A percentile compares a stretch with the other conserved stretches of the same genome.
Evolutionary conservation across 2,329 filamentous ascomycete genomes (phyloP).

Genomic region (Pseudocercospora pini-densiflorae): DNA sequence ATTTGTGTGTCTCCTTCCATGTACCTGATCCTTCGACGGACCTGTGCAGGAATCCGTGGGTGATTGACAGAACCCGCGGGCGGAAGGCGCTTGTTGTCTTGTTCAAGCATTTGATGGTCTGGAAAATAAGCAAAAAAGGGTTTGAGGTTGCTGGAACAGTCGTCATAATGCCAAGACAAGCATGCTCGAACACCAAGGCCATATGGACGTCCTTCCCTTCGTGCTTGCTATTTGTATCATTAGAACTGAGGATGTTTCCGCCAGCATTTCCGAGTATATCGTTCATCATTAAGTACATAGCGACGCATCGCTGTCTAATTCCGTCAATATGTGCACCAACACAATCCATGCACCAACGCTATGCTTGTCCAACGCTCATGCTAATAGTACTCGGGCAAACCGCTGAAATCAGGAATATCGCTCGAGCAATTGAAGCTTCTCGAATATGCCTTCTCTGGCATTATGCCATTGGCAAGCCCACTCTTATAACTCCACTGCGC

Average conservation of each 20-base stretch:
- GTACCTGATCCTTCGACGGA: background rate
- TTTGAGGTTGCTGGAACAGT: background rate
- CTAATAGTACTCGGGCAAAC: constrained; percentile 52
- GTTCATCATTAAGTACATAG: background rate
- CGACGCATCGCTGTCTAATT: background rate
- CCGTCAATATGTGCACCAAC: background rate
- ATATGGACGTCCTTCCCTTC: background rate
- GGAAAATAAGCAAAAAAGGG: background rate
- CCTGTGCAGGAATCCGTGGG: background rate
- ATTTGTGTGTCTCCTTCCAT: background rate
- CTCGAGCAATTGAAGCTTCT: constrained; percentile 49
- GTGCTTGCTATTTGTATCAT: background rate
- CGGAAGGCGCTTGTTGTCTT: background rate
- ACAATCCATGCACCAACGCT: background rate
- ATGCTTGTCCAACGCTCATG: background rate
- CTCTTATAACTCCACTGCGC: constrained; percentile 92
- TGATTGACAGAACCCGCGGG: background rate
- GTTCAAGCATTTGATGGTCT: background rate
- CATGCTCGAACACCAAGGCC: background rate
- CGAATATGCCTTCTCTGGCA: constrained; percentile 63
- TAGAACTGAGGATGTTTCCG: background rate
- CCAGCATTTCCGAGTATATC: background rate
- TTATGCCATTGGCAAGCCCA: constrained; percentile 74
- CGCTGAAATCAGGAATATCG: constrained; percentile 47
- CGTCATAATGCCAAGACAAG: background rate